Evolutionary conservation across 2,329 filamentous ascomycete species (phyloP).

Genomic region (Aspergillus melleus): DNA sequence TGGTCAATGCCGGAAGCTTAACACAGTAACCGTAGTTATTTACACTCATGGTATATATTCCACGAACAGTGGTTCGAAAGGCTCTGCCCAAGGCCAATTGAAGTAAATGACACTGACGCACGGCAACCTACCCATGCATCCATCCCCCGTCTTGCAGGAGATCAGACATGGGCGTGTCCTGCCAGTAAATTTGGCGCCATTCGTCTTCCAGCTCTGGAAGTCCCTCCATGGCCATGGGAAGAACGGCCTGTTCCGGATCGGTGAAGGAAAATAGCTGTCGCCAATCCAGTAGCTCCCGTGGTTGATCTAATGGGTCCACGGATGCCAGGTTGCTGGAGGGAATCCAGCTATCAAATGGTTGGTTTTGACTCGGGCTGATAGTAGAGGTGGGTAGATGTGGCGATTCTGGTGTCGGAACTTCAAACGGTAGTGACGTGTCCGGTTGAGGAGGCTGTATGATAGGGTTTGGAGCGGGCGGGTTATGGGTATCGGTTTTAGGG

Average conservation of each 20-base stretch:
- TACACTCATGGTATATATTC: too few relatives aligned
- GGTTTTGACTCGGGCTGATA: slow-evolving; percentile 25
- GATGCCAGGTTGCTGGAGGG: slow-evolving; percentile 27
- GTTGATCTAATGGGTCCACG: slow-evolving; percentile 34
- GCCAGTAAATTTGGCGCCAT: slow-evolving; percentile 48
- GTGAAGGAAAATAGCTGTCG: slow-evolving; percentile 43
- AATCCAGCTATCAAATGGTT: slow-evolving; percentile 35
- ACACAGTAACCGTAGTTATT: too few relatives aligned
- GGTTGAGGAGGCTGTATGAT: slow-evolving; percentile 21
- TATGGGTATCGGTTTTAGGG: slow-evolving; percentile 9
- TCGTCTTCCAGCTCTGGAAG: slow-evolving; percentile 44
- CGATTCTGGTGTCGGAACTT: slow-evolving; percentile 33
- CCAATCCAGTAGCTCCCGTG: slow-evolving; percentile 41
- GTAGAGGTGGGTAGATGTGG: slow-evolving; percentile 23
- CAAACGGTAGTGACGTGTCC: slow-evolving; percentile 23
- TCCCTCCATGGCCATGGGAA: slow-evolving; percentile 39
- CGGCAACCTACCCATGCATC: slow-evolving; percentile 29
- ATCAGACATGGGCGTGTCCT: slow-evolving; percentile 44
- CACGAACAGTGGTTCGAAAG: too few relatives aligned
- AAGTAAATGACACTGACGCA: neutral
- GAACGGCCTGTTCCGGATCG: slow-evolving; percentile 38
- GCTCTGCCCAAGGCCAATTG: too few relatives aligned
- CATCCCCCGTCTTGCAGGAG: slow-evolving; percentile 42
- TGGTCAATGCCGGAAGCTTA: too few relatives aligned
- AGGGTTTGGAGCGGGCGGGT: slow-evolving; percentile 16